Conservation (phyloP, 148 eudicot genomes). For the Cornus controversa region DNA sequence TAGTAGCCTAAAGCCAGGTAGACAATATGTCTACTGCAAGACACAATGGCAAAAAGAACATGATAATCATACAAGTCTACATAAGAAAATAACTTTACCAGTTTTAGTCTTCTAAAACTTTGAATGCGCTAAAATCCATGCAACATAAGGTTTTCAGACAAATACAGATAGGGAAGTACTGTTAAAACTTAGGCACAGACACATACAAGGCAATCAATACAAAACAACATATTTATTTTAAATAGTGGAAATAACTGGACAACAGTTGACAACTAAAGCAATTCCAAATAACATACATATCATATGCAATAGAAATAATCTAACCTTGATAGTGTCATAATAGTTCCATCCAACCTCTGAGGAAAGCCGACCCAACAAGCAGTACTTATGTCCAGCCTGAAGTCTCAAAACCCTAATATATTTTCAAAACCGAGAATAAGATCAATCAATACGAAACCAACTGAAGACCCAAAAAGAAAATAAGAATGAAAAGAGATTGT, state of each 20-base stretch:
- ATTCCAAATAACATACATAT: background rate
- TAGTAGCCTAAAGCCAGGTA: too few relatives aligned
- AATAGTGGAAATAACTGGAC: background rate
- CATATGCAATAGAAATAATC: background rate
- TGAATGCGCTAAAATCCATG: too few relatives aligned
- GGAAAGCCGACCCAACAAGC: conserved; percentile 65
- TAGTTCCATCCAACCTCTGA: conserved; percentile 88
- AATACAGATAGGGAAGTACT: too few relatives aligned
- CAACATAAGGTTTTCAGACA: too few relatives aligned
- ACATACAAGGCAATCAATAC: background rate
- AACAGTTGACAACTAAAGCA: background rate
- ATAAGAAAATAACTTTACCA: too few relatives aligned
- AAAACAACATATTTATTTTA: background rate
- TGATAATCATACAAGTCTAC: too few relatives aligned
- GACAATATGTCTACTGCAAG: too few relatives aligned
- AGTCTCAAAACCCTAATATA: conserved; percentile 59
- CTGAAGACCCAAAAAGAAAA: background rate
- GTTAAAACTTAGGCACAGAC: too few relatives aligned
- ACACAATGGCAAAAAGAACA: too few relatives aligned
- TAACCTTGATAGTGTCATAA: conserved; percentile 70
- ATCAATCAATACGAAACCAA: background rate
- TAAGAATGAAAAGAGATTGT: too few relatives aligned
- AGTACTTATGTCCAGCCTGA: conserved; percentile 70
- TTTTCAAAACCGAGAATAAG: background rate
- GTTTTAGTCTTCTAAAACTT: too few relatives aligned